These are phyloP conservation scores for Schizothecium vesticola DNA, from an alignment of 495 filamentous ascomycete genomes.

Conservation along the genomic window DNA sequence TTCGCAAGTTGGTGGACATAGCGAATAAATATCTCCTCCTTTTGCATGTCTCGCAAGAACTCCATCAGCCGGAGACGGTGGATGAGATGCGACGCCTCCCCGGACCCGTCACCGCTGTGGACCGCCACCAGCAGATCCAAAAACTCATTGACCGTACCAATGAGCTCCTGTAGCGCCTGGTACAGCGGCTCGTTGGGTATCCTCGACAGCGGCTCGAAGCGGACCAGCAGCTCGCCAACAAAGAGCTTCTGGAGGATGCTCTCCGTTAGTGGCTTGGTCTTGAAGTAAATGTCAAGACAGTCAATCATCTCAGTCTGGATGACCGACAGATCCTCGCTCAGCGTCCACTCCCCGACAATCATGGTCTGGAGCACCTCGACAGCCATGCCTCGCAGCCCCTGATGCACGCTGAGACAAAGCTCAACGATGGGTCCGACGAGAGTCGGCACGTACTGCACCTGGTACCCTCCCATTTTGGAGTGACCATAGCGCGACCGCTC, in stretches of 20 bases:
- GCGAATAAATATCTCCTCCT: slow-evolving; percentile 92
- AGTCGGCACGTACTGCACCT: slow-evolving; percentile 94
- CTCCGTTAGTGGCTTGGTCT: slow-evolving; percentile 79
- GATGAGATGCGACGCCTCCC: slow-evolving; percentile 72
- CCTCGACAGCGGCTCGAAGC: slow-evolving; percentile 67
- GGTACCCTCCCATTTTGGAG: slow-evolving; percentile 85
- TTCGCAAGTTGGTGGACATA: slow-evolving; percentile 92
- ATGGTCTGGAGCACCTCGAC: slow-evolving; percentile 93
- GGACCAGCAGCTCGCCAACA: slow-evolving; percentile 72
- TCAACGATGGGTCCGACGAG: slow-evolving; percentile 89
- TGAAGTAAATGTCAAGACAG: slow-evolving; percentile 87
- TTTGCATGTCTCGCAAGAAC: slow-evolving; percentile 93
- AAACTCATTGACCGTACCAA: slow-evolving; percentile 81
- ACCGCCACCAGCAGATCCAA: slow-evolving; percentile 91
- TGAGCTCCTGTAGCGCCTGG: slow-evolving; percentile 67
- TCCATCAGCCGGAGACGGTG: slow-evolving; percentile 92
- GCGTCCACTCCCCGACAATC: slow-evolving; percentile 98
- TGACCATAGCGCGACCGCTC: slow-evolving; percentile 68
- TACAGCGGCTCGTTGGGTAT: slow-evolving; percentile 68
- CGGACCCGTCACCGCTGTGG: slow-evolving; percentile 68
- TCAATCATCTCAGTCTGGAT: slow-evolving; percentile 97
- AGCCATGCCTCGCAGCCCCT: slow-evolving; percentile 81
- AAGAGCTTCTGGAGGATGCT: slow-evolving; percentile 89
- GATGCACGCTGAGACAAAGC: slow-evolving; percentile 90
- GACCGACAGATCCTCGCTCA: slow-evolving; percentile 85